Evolutionary conservation across 352 stramenopile species (phyloP).

Genomic region (Phytophthora ramorum): DNA sequence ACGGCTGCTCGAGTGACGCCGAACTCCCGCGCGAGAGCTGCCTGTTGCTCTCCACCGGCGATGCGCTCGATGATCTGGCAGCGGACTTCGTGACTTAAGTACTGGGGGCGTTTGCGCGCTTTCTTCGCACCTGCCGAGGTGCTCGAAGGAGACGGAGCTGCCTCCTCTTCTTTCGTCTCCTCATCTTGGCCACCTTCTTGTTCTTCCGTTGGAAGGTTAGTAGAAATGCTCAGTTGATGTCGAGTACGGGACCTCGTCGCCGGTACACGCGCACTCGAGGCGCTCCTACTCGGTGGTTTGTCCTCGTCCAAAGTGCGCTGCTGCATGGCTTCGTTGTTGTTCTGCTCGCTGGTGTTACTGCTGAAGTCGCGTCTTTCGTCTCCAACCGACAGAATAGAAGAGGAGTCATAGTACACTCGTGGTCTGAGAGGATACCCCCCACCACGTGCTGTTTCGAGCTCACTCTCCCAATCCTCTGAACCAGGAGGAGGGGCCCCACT

Average conservation of each 20-base stretch:
- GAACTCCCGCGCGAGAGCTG: not conserved
- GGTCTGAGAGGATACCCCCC: not conserved
- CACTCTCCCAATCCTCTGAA: constrained; percentile 8
- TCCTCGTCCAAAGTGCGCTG: not conserved
- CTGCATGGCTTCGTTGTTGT: constrained; percentile 1
- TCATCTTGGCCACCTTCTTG: not conserved
- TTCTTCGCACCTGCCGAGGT: not conserved
- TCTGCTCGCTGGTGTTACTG: not conserved
- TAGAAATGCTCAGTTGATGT: not conserved
- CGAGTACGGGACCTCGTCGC: not conserved
- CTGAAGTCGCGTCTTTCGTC: not conserved
- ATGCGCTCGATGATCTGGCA: not conserved
- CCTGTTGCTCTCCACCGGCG: not conserved
- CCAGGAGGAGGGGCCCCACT: not conserved
- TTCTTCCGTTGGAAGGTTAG: not conserved
- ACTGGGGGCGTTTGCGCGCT: not conserved
- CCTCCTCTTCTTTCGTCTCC: not conserved
- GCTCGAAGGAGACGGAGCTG: constrained; percentile 1
- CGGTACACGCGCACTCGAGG: too few species aligned
- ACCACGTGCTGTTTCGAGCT: not conserved
- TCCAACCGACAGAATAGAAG: not conserved
- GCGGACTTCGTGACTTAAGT: not conserved
- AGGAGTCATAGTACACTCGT: not conserved
- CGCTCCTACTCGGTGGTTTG: too few species aligned
- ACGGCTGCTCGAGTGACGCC: not conserved